phyloP scores from a whole-genome alignment of 352 stramenopile species.

The Phytophthora sp. region DNA sequence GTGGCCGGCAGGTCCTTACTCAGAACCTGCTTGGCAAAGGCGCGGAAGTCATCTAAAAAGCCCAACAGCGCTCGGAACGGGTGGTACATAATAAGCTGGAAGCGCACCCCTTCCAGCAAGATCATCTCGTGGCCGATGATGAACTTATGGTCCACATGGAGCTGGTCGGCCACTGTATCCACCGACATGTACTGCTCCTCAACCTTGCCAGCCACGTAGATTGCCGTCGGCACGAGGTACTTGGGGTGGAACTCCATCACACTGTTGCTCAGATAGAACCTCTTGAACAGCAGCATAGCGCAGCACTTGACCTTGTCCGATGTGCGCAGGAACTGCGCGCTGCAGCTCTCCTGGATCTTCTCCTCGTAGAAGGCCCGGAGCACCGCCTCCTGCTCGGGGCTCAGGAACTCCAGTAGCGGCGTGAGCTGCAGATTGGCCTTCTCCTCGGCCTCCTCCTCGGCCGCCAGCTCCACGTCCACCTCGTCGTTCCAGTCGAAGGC shows the following conservation, averaged over 20 bases:
- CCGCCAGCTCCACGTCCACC: slow-evolving; percentile 49
- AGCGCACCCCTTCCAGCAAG: slow-evolving; percentile 85
- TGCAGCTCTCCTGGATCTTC: slow-evolving; percentile 88
- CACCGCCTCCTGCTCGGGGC: slow-evolving; percentile 62
- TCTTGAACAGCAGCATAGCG: slow-evolving; percentile 87
- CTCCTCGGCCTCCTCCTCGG: slow-evolving; percentile 55
- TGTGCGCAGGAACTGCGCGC: slow-evolving; percentile 78
- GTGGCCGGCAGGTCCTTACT: slow-evolving; percentile 65
- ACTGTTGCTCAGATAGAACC: slow-evolving; percentile 90
- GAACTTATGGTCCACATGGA: slow-evolving; percentile 86
- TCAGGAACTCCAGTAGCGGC: slow-evolving; percentile 66
- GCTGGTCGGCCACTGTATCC: slow-evolving; percentile 82
- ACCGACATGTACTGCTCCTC: slow-evolving; percentile 92
- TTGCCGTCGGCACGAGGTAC: slow-evolving; percentile 81
- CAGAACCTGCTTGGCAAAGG: slow-evolving; percentile 64
- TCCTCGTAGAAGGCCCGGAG: slow-evolving; percentile 80
- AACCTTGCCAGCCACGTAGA: slow-evolving; percentile 90
- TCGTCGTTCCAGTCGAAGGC: slow-evolving; percentile 82
- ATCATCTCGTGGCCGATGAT: slow-evolving; percentile 90
- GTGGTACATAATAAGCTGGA: slow-evolving; percentile 92
- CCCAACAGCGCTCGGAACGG: slow-evolving; percentile 81
- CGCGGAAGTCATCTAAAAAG: slow-evolving; percentile 87
- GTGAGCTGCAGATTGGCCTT: slow-evolving; percentile 55
- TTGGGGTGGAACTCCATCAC: slow-evolving; percentile 91
- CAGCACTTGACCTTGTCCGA: slow-evolving; percentile 90